Percentiles rank a stretch among this genome's conserved stretches.
phyloP scores from a whole-genome alignment of 257 asterid genomes.

The Fraxinus excelsior region DNA sequence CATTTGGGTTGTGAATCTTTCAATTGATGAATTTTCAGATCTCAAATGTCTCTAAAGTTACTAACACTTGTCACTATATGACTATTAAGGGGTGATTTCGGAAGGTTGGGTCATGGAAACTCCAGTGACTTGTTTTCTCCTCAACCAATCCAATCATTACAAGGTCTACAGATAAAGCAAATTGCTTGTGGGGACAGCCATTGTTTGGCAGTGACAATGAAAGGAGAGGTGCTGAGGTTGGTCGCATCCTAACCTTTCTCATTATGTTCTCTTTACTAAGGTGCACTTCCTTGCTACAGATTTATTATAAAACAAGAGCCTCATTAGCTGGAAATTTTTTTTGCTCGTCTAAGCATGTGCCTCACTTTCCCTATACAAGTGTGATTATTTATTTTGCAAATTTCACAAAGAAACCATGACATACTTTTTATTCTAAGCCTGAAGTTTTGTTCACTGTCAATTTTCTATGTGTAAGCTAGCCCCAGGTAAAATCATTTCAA shows the following conservation, averaged over 20 bases:
- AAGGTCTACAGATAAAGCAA: conserved; percentile 74
- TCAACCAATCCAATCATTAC: conserved; percentile 84
- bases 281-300: background rate
- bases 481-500: background rate
- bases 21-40: background rate
- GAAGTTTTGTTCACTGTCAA: background rate
- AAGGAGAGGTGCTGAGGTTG: conserved; percentile 94
- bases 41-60: background rate
- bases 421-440: background rate
- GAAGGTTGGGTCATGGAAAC: conserved; percentile 97
- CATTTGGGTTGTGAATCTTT: background rate
- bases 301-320: too few species aligned
- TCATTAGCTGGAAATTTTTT: too few species aligned
- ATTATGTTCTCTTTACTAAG: background rate
- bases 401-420: background rate
- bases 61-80: background rate
- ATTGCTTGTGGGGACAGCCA: conserved; percentile 99
- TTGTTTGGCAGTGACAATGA: conserved; percentile 97
- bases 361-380: too few species aligned
- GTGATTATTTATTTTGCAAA: background rate
- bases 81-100: conserved; percentile 89
- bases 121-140: conserved; percentile 93
- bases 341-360: too few species aligned
- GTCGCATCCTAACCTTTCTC: background rate
- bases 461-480: background rate